phyloP scores from a whole-genome alignment of 345 rosid species.

The Populus ilicifolia region DNA sequence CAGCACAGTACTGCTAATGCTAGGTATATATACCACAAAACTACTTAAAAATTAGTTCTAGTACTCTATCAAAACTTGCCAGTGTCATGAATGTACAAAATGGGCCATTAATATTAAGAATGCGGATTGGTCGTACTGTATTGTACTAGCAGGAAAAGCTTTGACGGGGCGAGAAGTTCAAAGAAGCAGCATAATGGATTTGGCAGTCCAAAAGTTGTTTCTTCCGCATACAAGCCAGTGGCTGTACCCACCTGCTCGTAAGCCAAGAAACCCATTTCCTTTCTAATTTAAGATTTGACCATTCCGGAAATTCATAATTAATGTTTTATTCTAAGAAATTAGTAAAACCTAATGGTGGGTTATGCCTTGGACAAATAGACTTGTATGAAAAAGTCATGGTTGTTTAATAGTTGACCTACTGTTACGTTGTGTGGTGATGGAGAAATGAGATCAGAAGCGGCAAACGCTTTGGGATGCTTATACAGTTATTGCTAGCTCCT shows the following conservation, averaged over 20 bases:
- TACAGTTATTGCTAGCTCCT: too few relatives aligned
- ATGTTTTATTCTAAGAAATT: neutral
- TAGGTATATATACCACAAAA: neutral
- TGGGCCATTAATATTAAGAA: neutral
- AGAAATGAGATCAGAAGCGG: neutral
- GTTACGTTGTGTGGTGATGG: neutral
- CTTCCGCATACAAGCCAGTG: slow-evolving; percentile 39
- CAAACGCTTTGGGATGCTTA: too few relatives aligned
- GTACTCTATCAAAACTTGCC: neutral
- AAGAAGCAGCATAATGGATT: slow-evolving; percentile 28
- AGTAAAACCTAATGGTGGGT: neutral
- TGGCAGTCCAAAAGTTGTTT: slow-evolving; percentile 20
- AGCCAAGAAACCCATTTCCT: slow-evolving; percentile 17
- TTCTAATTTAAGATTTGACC: neutral
- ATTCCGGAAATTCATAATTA: neutral
- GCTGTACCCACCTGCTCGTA: slow-evolving; percentile 66
- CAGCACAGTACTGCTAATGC: slow-evolving; percentile 1
- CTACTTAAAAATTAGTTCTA: neutral
- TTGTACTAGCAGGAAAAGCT: slow-evolving; percentile 35
- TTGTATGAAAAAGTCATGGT: neutral
- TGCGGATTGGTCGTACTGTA: neutral
- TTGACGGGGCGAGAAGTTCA: slow-evolving; percentile 33
- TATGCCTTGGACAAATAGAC: neutral
- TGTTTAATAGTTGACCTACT: neutral
- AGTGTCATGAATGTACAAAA: neutral